These are phyloP conservation scores for Alternaria dauci DNA, from an alignment of 2,329 filamentous ascomycete species.

Conservation along the genomic window DNA sequence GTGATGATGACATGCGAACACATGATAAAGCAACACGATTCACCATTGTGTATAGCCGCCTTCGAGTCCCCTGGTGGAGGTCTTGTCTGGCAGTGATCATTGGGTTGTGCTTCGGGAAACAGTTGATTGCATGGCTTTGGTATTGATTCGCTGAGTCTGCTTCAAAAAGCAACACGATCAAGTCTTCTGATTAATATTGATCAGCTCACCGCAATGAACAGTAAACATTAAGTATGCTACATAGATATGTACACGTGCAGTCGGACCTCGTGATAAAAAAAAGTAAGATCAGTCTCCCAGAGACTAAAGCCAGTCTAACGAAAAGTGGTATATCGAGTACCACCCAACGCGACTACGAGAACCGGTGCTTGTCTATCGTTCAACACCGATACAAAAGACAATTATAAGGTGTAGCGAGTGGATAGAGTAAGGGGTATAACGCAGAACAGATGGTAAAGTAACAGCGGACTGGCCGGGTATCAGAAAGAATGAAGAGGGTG, in stretches of 20 bases:
- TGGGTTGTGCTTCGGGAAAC: too few relatives aligned
- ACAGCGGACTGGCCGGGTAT: slow-evolving; percentile 38
- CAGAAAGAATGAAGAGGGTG: slow-evolving; percentile 25
- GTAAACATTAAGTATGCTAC: slow-evolving; percentile 30
- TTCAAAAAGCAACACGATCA: background rate
- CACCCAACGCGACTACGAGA: slow-evolving; percentile 3
- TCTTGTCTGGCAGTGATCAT: too few relatives aligned
- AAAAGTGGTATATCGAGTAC: slow-evolving; percentile 24
- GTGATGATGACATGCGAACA: background rate
- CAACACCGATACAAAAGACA: slow-evolving; percentile 16
- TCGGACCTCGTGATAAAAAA: slow-evolving; percentile 30
- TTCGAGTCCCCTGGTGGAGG: too few relatives aligned
- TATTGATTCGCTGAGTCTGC: too few relatives aligned
- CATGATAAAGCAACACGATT: background rate
- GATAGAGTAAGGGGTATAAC: slow-evolving; percentile 15
- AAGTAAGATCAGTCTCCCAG: slow-evolving; percentile 15
- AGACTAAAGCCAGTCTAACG: slow-evolving; percentile 12
- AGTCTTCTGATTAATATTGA: slow-evolving; percentile 2
- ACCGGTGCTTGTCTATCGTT: background rate
- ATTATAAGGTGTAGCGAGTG: slow-evolving; percentile 21
- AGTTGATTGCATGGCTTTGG: too few relatives aligned
- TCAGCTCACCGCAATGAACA: slow-evolving; percentile 7
- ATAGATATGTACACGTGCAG: slow-evolving; percentile 24
- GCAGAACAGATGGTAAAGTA: slow-evolving; percentile 13
- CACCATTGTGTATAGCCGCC: too few relatives aligned